Percentiles rank a stretch among this genome's conserved stretches.
Evolutionary conservation across 768 basidiomycete species (phyloP).

Genomic region (Cubamyces lactineus): DNA sequence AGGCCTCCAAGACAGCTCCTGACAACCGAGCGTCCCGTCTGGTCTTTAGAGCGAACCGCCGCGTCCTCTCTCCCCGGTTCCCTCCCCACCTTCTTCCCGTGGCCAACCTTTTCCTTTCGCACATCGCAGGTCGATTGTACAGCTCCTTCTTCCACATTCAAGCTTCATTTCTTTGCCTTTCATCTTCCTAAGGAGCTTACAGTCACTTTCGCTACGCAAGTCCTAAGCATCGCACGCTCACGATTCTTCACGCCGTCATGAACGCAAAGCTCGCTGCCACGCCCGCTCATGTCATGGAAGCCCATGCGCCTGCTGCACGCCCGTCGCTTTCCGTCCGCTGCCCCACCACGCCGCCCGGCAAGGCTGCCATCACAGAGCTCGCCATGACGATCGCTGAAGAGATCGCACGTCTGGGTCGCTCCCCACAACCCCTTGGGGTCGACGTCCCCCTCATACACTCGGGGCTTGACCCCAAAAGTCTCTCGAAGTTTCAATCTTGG

Average conservation of each 20-base stretch:
- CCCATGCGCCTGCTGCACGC: constrained; percentile 22
- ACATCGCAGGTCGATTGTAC: constrained; percentile 29
- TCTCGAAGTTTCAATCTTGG: constrained; percentile 38
- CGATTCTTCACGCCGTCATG: constrained; percentile 26
- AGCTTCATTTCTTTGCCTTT: background rate
- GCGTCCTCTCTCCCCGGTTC: constrained; percentile 6
- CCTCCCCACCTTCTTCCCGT: constrained; percentile 22
- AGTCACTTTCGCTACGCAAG: constrained; percentile 26
- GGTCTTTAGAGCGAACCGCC: constrained; percentile 11
- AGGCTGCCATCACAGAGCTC: constrained; percentile 28
- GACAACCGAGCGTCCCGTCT: constrained; percentile 19
- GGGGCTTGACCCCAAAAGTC: constrained; percentile 38
- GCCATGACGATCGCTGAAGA: constrained; percentile 40
- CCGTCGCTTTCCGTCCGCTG: constrained; percentile 26
- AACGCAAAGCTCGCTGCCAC: constrained; percentile 33
- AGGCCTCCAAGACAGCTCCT: constrained; percentile 15
- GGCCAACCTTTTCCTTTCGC: constrained; percentile 23
- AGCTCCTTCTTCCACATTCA: constrained; percentile 18
- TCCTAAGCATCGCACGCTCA: constrained; percentile 23
- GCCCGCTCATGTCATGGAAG: constrained; percentile 25
- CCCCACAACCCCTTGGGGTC: constrained; percentile 31
- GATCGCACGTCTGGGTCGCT: constrained; percentile 36
- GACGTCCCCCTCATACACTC: constrained; percentile 39
- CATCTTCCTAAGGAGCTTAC: constrained; percentile 22
- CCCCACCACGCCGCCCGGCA: constrained; percentile 13